These are phyloP conservation scores for Paramecium octaurelia DNA, from an alignment of 73 alveolate genomes.

Conservation along the genomic window DNA sequence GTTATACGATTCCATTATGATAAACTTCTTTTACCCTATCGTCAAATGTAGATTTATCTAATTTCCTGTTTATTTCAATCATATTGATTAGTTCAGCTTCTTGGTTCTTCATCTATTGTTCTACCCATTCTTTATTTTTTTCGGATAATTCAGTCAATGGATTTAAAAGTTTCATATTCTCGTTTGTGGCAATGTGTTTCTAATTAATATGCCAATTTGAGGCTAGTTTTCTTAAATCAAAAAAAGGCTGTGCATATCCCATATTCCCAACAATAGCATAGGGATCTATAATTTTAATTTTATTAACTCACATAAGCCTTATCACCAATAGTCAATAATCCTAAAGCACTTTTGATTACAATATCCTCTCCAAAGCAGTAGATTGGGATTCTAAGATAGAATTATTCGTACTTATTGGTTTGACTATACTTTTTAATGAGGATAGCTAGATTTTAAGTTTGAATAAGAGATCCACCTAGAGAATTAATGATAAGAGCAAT, in stretches of 20 bases:
- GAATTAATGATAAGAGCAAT: slow-evolving; percentile 8
- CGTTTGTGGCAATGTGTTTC: not conserved
- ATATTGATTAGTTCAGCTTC: not conserved
- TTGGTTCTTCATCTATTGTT: not conserved
- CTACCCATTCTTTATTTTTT: not conserved
- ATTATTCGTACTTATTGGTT: not conserved
- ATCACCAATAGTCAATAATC: slow-evolving; percentile 1
- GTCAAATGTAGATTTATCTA: not conserved
- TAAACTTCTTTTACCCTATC: not conserved
- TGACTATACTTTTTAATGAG: not conserved
- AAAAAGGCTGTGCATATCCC: not conserved
- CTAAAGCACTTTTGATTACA: slow-evolving; percentile 8
- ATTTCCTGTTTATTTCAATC: slow-evolving; percentile 7
- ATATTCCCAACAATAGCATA: slow-evolving; percentile 21
- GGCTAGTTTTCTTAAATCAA: not conserved
- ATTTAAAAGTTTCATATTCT: not conserved
- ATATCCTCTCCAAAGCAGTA: slow-evolving; percentile 41
- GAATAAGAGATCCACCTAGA: slow-evolving; percentile 10
- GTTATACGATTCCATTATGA: not conserved
- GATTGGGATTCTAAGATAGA: not conserved
- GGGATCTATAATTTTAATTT: not conserved
- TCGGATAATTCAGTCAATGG: not conserved
- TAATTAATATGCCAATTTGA: not conserved
- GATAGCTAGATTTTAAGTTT: not conserved
- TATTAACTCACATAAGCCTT: slow-evolving; percentile 28